A percentile compares a stretch with the other conserved stretches of the same genome.
phyloP scores from a whole-genome alignment of 768 basidiomycete species.

The Cubamyces sp. region DNA sequence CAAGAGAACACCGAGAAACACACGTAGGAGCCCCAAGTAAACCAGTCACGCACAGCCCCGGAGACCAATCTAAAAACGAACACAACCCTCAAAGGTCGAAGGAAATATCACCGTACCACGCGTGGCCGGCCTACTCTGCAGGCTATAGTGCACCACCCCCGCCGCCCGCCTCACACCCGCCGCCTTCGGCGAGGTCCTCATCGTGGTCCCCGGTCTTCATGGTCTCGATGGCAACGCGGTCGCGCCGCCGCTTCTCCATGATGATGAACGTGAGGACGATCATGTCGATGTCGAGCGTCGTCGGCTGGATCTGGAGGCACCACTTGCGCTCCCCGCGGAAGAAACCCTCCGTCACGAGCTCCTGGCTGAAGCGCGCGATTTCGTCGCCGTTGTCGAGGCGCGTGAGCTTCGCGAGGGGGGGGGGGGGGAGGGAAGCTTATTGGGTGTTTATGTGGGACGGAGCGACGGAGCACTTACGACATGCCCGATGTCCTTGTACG shows the following conservation, averaged over 20 bases:
- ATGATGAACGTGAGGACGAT: constrained; percentile 58
- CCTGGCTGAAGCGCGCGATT: constrained; percentile 45
- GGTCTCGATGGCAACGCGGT: constrained; percentile 33
- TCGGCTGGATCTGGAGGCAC: constrained; percentile 50
- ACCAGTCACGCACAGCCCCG: too few relatives aligned
- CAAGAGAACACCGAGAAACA: too few relatives aligned
- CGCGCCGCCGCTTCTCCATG: constrained; percentile 57
- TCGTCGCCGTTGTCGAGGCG: constrained; percentile 42
- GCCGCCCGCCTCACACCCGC: constrained; percentile 32
- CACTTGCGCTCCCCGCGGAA: constrained; percentile 54
- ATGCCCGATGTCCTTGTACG: constrained; percentile 43
- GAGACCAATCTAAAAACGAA: too few relatives aligned
- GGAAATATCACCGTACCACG: too few relatives aligned
- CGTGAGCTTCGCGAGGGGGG: constrained; percentile 40
- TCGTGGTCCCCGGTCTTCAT: constrained; percentile 19
- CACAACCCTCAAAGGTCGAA: too few relatives aligned
- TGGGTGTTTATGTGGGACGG: neutral
- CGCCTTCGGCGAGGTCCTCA: constrained; percentile 28
- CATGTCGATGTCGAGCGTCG: constrained; percentile 53
- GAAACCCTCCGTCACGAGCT: constrained; percentile 45
- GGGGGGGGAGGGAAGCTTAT: neutral
- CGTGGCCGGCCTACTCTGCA: too few relatives aligned
- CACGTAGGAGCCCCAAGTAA: too few relatives aligned
- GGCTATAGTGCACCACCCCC: constrained; percentile 1
- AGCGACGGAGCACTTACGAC: constrained; percentile 39